Evolutionary conservation across 352 stramenopile genomes (phyloP).

Genomic region (Globisporangium echinulatum): DNA sequence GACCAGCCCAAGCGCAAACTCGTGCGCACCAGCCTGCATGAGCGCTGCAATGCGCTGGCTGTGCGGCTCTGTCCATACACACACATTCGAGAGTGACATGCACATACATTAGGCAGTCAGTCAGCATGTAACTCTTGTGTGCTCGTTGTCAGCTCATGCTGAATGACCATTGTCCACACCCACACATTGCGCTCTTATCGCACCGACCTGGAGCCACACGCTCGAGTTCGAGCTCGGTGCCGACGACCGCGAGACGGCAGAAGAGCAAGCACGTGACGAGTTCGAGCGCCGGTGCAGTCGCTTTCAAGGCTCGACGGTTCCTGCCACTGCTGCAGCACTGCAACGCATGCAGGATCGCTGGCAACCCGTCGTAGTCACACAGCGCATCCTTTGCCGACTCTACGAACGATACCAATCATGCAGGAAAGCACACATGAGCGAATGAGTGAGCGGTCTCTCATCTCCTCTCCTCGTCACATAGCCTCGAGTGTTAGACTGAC

Average conservation of each 20-base stretch:
- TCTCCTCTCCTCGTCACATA: not conserved
- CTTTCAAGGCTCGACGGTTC: not conserved
- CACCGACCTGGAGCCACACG: constrained; percentile 11
- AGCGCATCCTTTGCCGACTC: constrained; percentile 40
- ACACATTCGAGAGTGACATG: not conserved
- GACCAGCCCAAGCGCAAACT: constrained; percentile 41
- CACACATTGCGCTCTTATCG: too few species aligned
- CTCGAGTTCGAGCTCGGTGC: constrained; percentile 6
- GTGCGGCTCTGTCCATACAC: constrained; percentile 11
- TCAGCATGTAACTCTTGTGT: not conserved
- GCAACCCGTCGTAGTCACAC: constrained; percentile 11
- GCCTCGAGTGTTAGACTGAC: not conserved
- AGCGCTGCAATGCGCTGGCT: constrained; percentile 24
- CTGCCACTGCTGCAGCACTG: not conserved
- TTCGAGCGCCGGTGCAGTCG: constrained; percentile 17
- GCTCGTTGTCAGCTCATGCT: too few species aligned
- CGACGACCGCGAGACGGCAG: constrained; percentile 26
- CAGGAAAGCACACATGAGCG: not conserved
- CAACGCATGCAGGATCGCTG: not conserved
- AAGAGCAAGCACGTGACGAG: constrained; percentile 53
- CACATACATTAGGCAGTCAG: not conserved
- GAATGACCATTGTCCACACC: too few species aligned
- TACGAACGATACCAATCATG: constrained; percentile 5
- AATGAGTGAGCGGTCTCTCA: too few species aligned
- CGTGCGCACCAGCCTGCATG: constrained; percentile 31